Conservation (phyloP, 1,284 basidiomycete species). For the Tilletiopsis washingtonensis region DNA sequence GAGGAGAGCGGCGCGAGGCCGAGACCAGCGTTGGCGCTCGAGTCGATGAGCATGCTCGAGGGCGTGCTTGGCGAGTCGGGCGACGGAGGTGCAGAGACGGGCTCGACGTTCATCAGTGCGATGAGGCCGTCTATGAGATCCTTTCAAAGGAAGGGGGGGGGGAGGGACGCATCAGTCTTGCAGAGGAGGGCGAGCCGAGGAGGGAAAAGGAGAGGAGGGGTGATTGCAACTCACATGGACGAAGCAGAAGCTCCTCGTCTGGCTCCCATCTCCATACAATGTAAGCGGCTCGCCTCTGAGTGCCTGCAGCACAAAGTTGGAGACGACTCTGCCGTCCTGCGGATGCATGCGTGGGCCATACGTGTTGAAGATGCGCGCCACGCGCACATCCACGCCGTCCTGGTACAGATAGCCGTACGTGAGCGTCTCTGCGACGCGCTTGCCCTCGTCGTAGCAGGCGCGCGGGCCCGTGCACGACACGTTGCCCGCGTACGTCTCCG, state of each 20-base stretch:
- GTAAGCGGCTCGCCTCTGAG: conserved; percentile 91
- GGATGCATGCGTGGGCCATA: conserved; percentile 66
- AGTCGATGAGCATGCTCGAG: too few relatives aligned
- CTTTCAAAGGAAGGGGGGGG: too few relatives aligned
- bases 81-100: too few relatives aligned
- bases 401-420: conserved; percentile 65
- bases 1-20: too few relatives aligned
- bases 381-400: conserved; percentile 76
- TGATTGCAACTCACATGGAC: conserved; percentile 60
- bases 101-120: conserved; percentile 36
- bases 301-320: conserved; percentile 95
- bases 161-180: too few relatives aligned
- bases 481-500: conserved; percentile 60
- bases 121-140: conserved; percentile 53
- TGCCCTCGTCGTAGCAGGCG: conserved; percentile 94
- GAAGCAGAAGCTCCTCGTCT: conserved; percentile 78
- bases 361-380: conserved; percentile 38
- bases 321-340: conserved; percentile 89
- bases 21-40: too few relatives aligned
- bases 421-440: conserved; percentile 34
- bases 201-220: conserved; percentile 60
- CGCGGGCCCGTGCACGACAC: conserved; percentile 95
- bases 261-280: conserved; percentile 89
- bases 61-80: too few relatives aligned
- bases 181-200: too few relatives aligned